Evolutionary conservation across 2,329 filamentous ascomycete genomes (phyloP).

Genomic region (Cercospora sp.): DNA sequence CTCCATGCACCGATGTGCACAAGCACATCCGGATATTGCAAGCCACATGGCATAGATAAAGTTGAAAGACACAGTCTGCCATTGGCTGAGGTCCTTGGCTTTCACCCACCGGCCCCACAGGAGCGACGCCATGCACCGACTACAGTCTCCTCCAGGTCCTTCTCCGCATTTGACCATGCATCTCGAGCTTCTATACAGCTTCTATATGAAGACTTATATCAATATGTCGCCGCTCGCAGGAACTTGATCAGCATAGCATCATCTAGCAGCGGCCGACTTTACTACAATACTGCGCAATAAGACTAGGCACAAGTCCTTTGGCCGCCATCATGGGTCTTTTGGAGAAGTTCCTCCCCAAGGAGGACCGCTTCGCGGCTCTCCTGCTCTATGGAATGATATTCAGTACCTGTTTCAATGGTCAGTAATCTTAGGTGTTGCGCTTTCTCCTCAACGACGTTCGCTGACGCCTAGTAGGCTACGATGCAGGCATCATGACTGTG

Average conservation of each 20-base stretch:
- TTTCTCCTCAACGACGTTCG: background rate
- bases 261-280: background rate
- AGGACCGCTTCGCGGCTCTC: slow-evolving; percentile 43
- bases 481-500: slow-evolving; percentile 48
- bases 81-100: background rate
- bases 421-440: too few relatives aligned
- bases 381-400: slow-evolving; percentile 45
- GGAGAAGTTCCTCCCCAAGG: slow-evolving; percentile 41
- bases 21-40: background rate
- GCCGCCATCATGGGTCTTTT: slow-evolving; percentile 35
- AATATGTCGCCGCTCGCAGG: background rate
- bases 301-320: background rate
- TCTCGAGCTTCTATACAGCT: background rate
- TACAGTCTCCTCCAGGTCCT: slow-evolving; percentile 1
- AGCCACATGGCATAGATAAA: background rate
- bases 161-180: slow-evolving; percentile 10
- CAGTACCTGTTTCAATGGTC: slow-evolving; percentile 46
- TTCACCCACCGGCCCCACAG: background rate
- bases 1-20: background rate
- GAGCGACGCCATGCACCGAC: background rate
- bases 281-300: background rate
- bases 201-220: slow-evolving; percentile 1
- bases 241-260: background rate
- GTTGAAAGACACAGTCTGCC: background rate
- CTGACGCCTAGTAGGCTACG: slow-evolving; percentile 33